Conservation (phyloP, 768 basidiomycete species). For the Tubosaeta sp. region DNA sequence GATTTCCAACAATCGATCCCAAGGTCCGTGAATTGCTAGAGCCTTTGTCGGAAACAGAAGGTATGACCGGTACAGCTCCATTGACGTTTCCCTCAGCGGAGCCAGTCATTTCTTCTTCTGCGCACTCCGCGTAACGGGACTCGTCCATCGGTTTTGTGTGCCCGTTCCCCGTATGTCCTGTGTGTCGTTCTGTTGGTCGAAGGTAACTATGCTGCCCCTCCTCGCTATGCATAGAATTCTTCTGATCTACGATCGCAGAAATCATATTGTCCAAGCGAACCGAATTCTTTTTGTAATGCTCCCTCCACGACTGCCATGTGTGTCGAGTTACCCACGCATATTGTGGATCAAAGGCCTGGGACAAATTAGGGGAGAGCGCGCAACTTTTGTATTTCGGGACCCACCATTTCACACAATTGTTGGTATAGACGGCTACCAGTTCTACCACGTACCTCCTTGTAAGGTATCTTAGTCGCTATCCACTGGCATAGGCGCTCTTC, state of each 20-base stretch:
- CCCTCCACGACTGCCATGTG: constrained; percentile 89
- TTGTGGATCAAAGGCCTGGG: constrained; percentile 61
- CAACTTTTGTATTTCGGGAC: constrained; percentile 5
- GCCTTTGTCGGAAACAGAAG: constrained; percentile 21
- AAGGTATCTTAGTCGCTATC: constrained; percentile 82
- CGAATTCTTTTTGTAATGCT: constrained; percentile 83
- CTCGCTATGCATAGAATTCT: constrained; percentile 63
- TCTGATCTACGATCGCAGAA: constrained; percentile 61
- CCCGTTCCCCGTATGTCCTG: constrained; percentile 51
- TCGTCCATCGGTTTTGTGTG: constrained; percentile 33
- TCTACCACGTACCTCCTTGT: constrained; percentile 75
- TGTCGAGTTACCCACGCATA: constrained; percentile 78
- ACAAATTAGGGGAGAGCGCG: constrained; percentile 1
- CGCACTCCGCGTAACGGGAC: constrained; percentile 14
- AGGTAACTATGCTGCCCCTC: constrained; percentile 84
- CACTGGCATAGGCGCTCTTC: constrained; percentile 71
- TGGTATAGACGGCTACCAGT: constrained; percentile 85
- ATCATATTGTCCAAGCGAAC: constrained; percentile 63
- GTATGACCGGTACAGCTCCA: constrained; percentile 20
- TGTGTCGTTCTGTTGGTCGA: constrained; percentile 67
- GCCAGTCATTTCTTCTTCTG: constrained; percentile 16
- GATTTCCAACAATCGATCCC: too few species aligned
- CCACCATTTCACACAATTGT: constrained; percentile 70
- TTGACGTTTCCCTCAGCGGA: constrained; percentile 6
- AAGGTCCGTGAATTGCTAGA: constrained; percentile 26